Percentiles rank a stretch among this genome's conserved stretches.
Evolutionary conservation across 2,329 filamentous ascomycete genomes (phyloP).

Genomic region (Aspergillus hiratsukae): DNA sequence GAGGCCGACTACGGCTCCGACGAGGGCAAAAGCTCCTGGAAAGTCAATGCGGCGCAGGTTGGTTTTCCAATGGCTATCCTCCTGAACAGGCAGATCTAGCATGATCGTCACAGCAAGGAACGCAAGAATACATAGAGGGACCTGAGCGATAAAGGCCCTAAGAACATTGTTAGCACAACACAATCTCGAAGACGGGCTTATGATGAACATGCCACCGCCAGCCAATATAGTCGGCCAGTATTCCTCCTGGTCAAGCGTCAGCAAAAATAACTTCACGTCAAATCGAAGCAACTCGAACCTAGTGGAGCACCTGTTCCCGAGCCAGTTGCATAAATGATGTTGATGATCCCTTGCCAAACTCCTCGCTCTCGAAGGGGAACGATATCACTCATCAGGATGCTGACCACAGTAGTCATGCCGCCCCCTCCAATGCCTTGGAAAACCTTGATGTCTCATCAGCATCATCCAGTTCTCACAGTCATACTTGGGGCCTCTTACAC

Average conservation of each 20-base stretch:
- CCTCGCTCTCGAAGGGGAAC: constrained; percentile 66
- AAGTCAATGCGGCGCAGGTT: constrained; percentile 70
- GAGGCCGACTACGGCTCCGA: constrained; percentile 61
- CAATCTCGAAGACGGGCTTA: background rate
- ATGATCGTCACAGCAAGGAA: constrained; percentile 60
- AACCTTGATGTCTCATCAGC: constrained; percentile 30
- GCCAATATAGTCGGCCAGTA: constrained; percentile 67
- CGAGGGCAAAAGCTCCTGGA: constrained; percentile 62
- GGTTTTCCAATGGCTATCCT: constrained; percentile 58
- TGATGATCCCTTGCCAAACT: constrained; percentile 69
- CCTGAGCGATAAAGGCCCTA: constrained; percentile 68
- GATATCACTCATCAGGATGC: constrained; percentile 67
- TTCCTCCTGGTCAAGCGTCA: constrained; percentile 43
- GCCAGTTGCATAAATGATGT: constrained; percentile 67
- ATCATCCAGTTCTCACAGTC: constrained; percentile 4
- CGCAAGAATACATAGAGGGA: constrained; percentile 63
- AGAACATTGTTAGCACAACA: constrained; percentile 11
- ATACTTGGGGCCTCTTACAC: constrained; percentile 39
- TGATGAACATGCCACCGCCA: constrained; percentile 62
- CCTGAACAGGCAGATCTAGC: constrained; percentile 57
- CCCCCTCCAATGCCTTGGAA: constrained; percentile 64
- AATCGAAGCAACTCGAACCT: constrained; percentile 34
- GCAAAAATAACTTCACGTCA: background rate
- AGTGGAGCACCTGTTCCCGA: constrained; percentile 65
- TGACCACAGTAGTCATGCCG: constrained; percentile 66